Base-by-base conservation (phyloP, 2,329 filamentous ascomycete genomes). In the Cercospora zeina region DNA sequence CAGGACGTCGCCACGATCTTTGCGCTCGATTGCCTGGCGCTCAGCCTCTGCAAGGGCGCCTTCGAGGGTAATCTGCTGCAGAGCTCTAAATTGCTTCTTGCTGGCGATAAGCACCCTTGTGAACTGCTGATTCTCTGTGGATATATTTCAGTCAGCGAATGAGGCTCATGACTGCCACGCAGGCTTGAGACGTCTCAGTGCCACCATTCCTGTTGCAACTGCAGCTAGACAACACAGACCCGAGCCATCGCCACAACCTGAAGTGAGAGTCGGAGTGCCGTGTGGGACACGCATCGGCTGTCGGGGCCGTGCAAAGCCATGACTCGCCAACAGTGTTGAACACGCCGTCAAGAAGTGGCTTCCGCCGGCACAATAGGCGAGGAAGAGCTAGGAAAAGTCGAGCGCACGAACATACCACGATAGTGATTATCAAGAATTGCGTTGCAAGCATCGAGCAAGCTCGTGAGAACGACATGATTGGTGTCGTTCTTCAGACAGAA, bases 31-130 rank as follows among this genome's bases (percentile, higher is more conserved):
- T 64, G 87, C 88, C 65, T 89, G 85, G 59, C 90, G 87, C 74
- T 96, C 91, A 30, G 97, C 89, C 74, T 97, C 93, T 74, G 93
- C 89, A 71, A 95, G 90, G 0, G 91, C 95, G 70, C 90, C 95
- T 73, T 97, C 93, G 0, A 97, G 81, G 0, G 93, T 97, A 70
- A 97, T 96, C 13, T 88, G 86, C 27, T 93, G 86, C 39, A 97
- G 78, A 1, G 89, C 89, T 74, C 96, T 90, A 65, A 97, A 95
- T 31, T 88, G 86, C 75, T 89, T 93, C 70, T 86, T 87, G 63
- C 92, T 91, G 66, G 88, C 88, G 54, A 96, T 74, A 31, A 97
- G 83, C 0, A 89, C 84, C 72, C 91, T 90, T 13, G 97, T 81
- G 54, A 97, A 85, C 58, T 91, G 87, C 3, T 90, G 83, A 68